Evolutionary conservation across 306 rosid species (phyloP).

Genomic region (Rubus idaeus): DNA sequence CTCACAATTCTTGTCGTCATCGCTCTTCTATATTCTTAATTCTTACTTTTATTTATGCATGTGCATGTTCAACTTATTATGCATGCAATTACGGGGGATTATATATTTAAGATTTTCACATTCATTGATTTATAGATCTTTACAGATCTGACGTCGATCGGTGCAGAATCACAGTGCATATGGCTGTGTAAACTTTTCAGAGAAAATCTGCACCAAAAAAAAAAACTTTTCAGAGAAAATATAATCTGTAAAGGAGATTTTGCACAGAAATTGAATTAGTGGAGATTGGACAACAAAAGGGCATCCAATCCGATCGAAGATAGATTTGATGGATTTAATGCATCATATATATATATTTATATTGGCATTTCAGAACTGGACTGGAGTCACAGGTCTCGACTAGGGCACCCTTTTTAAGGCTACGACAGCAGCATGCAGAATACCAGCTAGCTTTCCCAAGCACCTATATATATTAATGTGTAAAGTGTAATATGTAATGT

Average conservation of each 20-base stretch:
- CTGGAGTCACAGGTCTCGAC: background rate
- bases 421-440: background rate
- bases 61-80: background rate
- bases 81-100: background rate
- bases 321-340: background rate
- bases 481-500: background rate
- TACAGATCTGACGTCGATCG: background rate
- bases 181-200: background rate
- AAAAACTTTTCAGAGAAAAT: slow-evolving; percentile 9
- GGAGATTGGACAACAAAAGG: slow-evolving; percentile 11
- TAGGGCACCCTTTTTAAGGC: background rate
- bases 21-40: background rate
- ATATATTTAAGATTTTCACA: background rate
- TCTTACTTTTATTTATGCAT: background rate
- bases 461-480: background rate
- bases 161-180: slow-evolving; percentile 2
- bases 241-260: slow-evolving; percentile 3
- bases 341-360: background rate
- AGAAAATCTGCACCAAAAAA: too few species aligned
- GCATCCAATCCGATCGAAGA: slow-evolving; percentile 3
- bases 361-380: background rate
- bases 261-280: background rate
- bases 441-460: background rate
- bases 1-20: slow-evolving; percentile 21
- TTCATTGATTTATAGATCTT: background rate